Percentiles rank a stretch among this genome's conserved stretches.
Evolutionary conservation across 805 yeast genomes (phyloP).

Genomic region (Candida sonorensis): DNA sequence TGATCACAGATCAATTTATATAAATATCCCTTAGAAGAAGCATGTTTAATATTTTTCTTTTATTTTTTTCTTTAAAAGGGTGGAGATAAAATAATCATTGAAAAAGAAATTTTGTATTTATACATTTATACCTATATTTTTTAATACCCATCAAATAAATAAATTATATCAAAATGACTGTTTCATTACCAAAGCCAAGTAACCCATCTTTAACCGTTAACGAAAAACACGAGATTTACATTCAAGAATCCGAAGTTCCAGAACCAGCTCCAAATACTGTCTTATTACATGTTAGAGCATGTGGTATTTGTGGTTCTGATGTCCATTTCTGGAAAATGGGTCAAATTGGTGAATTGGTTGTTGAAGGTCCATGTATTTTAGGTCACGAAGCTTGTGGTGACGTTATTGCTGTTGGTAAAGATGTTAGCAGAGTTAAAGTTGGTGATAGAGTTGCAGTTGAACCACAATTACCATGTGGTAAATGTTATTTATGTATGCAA

Average conservation of each 20-base stretch:
- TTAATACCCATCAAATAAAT: neutral
- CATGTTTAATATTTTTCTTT: too few relatives aligned
- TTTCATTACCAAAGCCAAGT: slow-evolving; percentile 1
- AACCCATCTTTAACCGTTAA: slow-evolving; percentile 20
- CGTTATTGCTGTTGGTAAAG: slow-evolving; percentile 42
- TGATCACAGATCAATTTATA: too few relatives aligned
- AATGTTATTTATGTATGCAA: slow-evolving; percentile 30
- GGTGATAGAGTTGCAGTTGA: slow-evolving; percentile 46
- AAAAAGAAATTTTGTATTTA: too few relatives aligned
- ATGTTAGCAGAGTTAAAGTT: slow-evolving; percentile 36
- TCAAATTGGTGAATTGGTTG: slow-evolving; percentile 43
- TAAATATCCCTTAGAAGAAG: too few relatives aligned
- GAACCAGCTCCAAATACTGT: slow-evolving; percentile 36
- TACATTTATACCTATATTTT: neutral
- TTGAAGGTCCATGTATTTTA: slow-evolving; percentile 29
- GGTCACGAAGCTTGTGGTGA: slow-evolving; percentile 44
- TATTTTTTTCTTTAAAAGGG: too few relatives aligned
- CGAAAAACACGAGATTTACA: slow-evolving; percentile 12
- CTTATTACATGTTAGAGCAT: slow-evolving; percentile 50
- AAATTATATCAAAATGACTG: neutral
- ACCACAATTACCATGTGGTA: slow-evolving; percentile 49
- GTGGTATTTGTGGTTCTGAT: slow-evolving; percentile 75
- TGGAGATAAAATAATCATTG: too few relatives aligned
- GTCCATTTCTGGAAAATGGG: slow-evolving; percentile 65
- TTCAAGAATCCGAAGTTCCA: slow-evolving; percentile 14